These are phyloP conservation scores for Metschnikowia anglica DNA, from an alignment of 805 yeast genomes.

Conservation along the genomic window DNA sequence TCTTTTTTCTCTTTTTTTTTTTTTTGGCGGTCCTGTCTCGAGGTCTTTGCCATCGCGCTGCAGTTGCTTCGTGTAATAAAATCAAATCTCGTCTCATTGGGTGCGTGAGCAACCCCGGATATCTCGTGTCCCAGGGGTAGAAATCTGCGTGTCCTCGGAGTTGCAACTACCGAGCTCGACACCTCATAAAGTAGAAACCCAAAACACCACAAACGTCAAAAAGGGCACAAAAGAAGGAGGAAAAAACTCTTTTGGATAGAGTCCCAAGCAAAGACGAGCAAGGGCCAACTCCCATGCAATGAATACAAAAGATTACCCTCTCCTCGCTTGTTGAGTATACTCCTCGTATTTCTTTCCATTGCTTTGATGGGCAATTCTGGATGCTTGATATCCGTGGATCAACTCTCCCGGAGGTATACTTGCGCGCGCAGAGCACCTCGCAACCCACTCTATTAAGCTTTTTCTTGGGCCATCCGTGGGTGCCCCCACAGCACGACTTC, in stretches of 20 bases:
- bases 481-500: no score
- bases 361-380: no score
- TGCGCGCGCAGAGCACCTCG: not conserved
- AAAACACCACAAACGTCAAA: not conserved
- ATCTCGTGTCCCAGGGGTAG: slow-evolving; percentile 4
- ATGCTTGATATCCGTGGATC: slow-evolving; percentile 2
- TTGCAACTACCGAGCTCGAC: not conserved
- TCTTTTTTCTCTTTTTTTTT: not conserved
- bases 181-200: not conserved
- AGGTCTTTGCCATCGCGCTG: slow-evolving; percentile 5
- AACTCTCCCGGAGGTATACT: not conserved
- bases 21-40: not conserved
- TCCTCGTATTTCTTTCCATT: not conserved
- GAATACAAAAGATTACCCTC: no score
- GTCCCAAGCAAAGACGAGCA: no score
- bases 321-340: no score
- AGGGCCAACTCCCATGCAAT: no score
- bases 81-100: slow-evolving; percentile 9
- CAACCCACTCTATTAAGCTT: not conserved
- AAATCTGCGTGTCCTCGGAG: not conserved
- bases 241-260: no score
- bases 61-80: slow-evolving; percentile 10
- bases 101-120: slow-evolving; percentile 8
- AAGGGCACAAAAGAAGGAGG: not conserved
- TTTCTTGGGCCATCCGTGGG: no score